Evolutionary conservation across 202 grass and related monocot species (phyloP).

Genomic region (Schoenoplectus tabernaemontani): DNA sequence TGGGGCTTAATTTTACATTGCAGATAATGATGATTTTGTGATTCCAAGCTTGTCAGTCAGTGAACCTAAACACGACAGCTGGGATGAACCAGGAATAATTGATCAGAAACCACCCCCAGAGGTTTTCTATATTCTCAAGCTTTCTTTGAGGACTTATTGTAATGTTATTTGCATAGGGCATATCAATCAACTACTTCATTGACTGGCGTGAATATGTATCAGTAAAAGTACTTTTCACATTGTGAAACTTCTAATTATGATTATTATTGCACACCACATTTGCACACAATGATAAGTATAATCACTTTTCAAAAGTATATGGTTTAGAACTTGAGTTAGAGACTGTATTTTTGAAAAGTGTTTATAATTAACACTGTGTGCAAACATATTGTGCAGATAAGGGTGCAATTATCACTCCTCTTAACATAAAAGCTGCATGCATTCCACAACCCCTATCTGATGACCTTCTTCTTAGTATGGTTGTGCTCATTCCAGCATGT

Average conservation of each 20-base stretch:
- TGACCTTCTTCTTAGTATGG: background rate
- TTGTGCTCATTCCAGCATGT: background rate
- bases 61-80: constrained; percentile 50
- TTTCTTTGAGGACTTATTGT: constrained; percentile 32
- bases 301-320: no score
- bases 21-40: constrained; percentile 91
- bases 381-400: no score
- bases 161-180: background rate
- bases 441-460: no score
- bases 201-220: background rate
- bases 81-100: constrained; percentile 40
- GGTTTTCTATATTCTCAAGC: constrained; percentile 27
- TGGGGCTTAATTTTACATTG: constrained; percentile 15
- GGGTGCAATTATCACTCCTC: no score
- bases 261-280: no score
- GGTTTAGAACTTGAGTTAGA: no score
- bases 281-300: no score
- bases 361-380: no score
- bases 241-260: background rate
- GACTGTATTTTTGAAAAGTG: no score
- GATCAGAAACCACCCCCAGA: constrained; percentile 53
- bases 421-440: background rate
- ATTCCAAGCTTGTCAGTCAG: constrained; percentile 66
- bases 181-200: background rate
- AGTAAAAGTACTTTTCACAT: background rate